These are phyloP conservation scores for Didymella pomorum DNA, from an alignment of 2,329 filamentous ascomycete species.

Conservation along the genomic window DNA sequence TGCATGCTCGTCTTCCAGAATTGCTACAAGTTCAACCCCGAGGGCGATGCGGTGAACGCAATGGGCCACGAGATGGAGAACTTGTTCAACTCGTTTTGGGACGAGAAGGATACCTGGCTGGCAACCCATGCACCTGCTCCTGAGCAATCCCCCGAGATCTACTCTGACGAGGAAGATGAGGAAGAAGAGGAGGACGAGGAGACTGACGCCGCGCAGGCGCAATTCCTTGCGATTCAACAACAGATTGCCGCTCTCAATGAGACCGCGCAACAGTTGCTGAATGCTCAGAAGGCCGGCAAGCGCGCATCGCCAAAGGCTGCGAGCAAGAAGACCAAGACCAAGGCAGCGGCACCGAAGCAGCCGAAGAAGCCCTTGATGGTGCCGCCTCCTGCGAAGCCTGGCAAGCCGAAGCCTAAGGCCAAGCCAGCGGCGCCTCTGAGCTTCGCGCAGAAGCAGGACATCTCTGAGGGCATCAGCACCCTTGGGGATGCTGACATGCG, in stretches of 20 bases:
- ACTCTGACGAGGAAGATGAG: conserved; percentile 66
- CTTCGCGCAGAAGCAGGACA: conserved; percentile 86
- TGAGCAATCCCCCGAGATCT: conserved; percentile 66
- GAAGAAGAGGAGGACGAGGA: conserved; percentile 72
- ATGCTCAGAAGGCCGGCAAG: conserved; percentile 55
- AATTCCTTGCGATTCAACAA: conserved; percentile 63
- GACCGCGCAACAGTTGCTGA: conserved; percentile 66
- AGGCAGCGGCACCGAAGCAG: conserved; percentile 34
- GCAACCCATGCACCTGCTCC: conserved; percentile 74
- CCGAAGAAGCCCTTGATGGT: conserved; percentile 42
- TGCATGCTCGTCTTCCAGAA: conserved; percentile 86
- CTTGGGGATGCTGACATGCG: conserved; percentile 81
- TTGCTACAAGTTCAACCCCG: conserved; percentile 90
- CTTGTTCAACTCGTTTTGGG: conserved; percentile 78
- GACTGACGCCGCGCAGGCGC: conserved; percentile 53
- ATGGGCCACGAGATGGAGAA: conserved; percentile 77
- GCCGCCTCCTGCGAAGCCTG: conserved; percentile 40
- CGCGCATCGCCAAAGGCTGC: conserved; percentile 62
- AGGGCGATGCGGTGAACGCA: conserved; percentile 74
- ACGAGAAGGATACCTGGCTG: conserved; percentile 82
- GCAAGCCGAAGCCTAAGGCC: conserved; percentile 57
- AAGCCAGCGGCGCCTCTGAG: conserved; percentile 73
- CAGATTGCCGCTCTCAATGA: conserved; percentile 73
- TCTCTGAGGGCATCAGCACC: conserved; percentile 83
- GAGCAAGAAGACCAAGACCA: conserved; percentile 57